These are phyloP conservation scores for Sugiyamaella paludigena DNA, from an alignment of 1,139 yeast genomes.

Conservation along the genomic window DNA sequence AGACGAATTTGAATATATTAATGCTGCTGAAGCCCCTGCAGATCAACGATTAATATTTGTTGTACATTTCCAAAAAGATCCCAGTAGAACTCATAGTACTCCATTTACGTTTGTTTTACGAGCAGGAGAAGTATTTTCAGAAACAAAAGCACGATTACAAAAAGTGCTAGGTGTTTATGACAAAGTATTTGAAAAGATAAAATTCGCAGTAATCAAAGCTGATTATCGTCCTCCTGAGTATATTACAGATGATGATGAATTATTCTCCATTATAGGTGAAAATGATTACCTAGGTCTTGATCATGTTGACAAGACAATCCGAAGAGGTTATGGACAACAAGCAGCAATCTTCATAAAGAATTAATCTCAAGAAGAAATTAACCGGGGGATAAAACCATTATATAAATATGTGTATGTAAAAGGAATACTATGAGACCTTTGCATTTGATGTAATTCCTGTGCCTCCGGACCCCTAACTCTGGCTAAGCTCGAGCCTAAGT, in stretches of 20 bases:
- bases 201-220: constrained; percentile 48
- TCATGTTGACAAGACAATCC: constrained; percentile 69
- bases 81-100: constrained; percentile 73
- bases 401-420: not conserved
- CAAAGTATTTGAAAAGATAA: constrained; percentile 73
- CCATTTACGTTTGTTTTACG: constrained; percentile 73
- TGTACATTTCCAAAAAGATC: constrained; percentile 74
- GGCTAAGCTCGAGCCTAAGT: not conserved
- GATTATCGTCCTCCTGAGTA: constrained; percentile 42
- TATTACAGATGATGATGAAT: constrained; percentile 42
- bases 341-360: constrained; percentile 53
- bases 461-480: constrained; percentile 1
- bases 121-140: constrained; percentile 54
- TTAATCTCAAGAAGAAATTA: constrained; percentile 10
- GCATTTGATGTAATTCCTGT: not conserved
- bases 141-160: constrained; percentile 69
- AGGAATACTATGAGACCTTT: too few species aligned
- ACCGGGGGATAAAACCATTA: not conserved
- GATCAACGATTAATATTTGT: constrained; percentile 45
- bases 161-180: constrained; percentile 68
- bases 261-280: constrained; percentile 56
- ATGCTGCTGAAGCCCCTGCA: constrained; percentile 19
- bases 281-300: constrained; percentile 69
- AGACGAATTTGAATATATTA: constrained; percentile 34
- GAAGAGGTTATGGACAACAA: constrained; percentile 44